These are phyloP conservation scores for Eucalyptus polyanthemos DNA, from an alignment of 345 rosid genomes.

Conservation along the genomic window DNA sequence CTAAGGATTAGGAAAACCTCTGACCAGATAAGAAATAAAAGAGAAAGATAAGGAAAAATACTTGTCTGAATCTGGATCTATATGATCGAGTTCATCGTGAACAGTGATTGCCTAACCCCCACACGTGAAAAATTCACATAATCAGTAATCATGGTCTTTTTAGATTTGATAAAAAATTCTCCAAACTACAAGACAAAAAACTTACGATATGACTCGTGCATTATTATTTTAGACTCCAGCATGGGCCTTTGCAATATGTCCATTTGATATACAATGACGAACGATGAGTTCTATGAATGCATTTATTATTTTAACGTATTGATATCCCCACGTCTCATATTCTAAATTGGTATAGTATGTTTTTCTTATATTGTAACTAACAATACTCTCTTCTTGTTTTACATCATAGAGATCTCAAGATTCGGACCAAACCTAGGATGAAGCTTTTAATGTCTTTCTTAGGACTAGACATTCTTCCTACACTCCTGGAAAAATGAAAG, in stretches of 20 bases:
- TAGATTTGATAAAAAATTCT: neutral
- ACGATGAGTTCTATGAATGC: too few relatives aligned
- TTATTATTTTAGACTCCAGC: neutral
- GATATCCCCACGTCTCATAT: fast-evolving
- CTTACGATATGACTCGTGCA: neutral
- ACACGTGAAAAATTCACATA: neutral
- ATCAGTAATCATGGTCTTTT: neutral
- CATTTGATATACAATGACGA: too few relatives aligned
- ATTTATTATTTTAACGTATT: too few relatives aligned
- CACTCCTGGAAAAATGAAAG: neutral
- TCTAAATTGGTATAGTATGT: too few relatives aligned
- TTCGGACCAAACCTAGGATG: too few relatives aligned
- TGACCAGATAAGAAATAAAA: neutral
- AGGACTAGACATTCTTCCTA: neutral
- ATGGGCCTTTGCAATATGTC: too few relatives aligned
- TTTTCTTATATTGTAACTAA: too few relatives aligned
- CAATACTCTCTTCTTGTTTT: too few relatives aligned
- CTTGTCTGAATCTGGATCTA: neutral
- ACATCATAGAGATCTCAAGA: too few relatives aligned
- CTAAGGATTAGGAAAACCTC: neutral
- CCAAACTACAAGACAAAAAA: fast-evolving
- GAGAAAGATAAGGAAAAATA: neutral
- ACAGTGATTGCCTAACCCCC: neutral
- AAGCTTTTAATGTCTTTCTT: too few relatives aligned
- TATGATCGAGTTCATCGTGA: neutral